These are phyloP conservation scores for Gamarada debralockiae DNA, from an alignment of 495 filamentous ascomycete species.

Conservation along the genomic window DNA sequence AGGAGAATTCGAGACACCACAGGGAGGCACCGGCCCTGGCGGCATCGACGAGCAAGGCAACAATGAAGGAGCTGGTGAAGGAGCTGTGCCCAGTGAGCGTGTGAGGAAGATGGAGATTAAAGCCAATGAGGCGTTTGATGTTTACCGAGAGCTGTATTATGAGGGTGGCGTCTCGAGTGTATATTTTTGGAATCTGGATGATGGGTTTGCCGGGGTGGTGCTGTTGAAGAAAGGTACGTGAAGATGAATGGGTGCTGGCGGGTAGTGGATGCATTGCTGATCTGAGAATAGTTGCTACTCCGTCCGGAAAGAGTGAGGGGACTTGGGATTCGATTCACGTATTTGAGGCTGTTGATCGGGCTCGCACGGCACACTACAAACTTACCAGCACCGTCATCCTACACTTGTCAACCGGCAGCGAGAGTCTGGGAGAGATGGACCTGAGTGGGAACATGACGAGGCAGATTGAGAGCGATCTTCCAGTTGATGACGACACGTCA, in stretches of 20 bases:
- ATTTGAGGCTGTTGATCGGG: constrained; percentile 90
- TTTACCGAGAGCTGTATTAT: constrained; percentile 97
- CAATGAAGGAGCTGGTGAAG: constrained; percentile 50
- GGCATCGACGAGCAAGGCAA: constrained; percentile 40
- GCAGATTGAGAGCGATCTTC: constrained; percentile 86
- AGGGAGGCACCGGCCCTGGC: constrained; percentile 50
- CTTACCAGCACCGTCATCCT: constrained; percentile 96
- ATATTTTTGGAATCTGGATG: constrained; percentile 98
- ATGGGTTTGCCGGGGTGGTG: constrained; percentile 95
- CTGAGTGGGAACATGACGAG: constrained; percentile 96
- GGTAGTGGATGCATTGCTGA: not conserved
- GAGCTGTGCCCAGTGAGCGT: constrained; percentile 75
- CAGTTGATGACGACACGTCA: constrained; percentile 83
- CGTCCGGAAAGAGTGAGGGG: constrained; percentile 68
- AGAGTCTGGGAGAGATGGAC: constrained; percentile 83
- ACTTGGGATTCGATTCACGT: constrained; percentile 99
- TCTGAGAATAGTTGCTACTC: constrained; percentile 39
- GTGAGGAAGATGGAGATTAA: constrained; percentile 90
- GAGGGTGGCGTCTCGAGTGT: constrained; percentile 93
- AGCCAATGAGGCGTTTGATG: constrained; percentile 94
- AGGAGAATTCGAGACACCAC: constrained; percentile 92
- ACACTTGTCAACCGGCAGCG: constrained; percentile 67
- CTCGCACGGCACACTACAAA: constrained; percentile 91
- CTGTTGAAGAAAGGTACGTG: constrained; percentile 85
- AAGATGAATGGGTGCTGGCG: not conserved